Evolutionary conservation across 495 filamentous ascomycete species (phyloP), one percentile per base, ranked within the genome.

Genomic region (Daldinia decipiens): DNA sequence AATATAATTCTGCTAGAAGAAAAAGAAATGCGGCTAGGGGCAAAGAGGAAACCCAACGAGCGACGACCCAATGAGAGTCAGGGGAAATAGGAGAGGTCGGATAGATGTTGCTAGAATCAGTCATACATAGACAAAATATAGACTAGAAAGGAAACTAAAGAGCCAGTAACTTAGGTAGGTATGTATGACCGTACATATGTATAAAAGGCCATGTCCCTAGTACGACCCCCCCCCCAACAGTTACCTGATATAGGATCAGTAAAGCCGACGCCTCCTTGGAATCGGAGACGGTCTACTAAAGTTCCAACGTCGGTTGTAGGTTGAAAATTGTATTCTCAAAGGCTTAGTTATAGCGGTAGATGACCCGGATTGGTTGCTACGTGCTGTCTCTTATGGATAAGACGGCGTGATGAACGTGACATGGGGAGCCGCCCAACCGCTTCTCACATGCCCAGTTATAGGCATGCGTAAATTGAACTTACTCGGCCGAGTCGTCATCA

Each of bases 401-500:
- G 12, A 53, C 27, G 26, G 43, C 9, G 19, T 47, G 24, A 27
- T 31, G 17, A 8, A 31, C 50, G 50, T 53, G 26, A 53, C 27
- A 53, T 7, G 50, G 50, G 50, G 5, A 31, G 26, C 13, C 26
- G 12, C n/a, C 24, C 50, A 29, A 11, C 50, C 24, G 50, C 50
- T 52, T 51, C 38, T 55, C 19, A 38, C 29, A 51, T 47, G 15
- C 17, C 32, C n/a, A 39, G 29, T 40, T 54, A 3, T 26, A 57
- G 52, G 59, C 43, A 62, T 39, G 59, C 34, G 50, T 45, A 31
- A 50, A 62, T 51, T 50, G 31, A 65, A 54, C 57, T 34, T 32
- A 54, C 59, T 71, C 68, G 68, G 63, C 62, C 68, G 68, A 71
- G 53, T 66, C 58, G 43, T 62, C 54, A 59, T 66, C 52, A 15